These are phyloP conservation scores for Kuraishia ogatae DNA, from an alignment of 805 yeast species.

Conservation along the genomic window DNA sequence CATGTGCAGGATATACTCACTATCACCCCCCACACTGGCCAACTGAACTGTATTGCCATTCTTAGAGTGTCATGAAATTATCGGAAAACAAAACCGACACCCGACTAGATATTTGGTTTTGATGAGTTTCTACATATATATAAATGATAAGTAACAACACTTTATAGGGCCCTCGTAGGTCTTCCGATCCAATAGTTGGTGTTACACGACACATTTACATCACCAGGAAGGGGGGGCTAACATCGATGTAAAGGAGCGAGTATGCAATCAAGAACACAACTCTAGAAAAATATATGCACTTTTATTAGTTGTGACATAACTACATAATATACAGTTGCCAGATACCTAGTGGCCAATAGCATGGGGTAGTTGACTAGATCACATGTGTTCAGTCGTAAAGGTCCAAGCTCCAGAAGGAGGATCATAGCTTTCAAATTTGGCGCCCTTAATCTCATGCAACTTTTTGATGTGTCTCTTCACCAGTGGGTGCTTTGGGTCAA, in stretches of 20 bases:
- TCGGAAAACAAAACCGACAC: neutral
- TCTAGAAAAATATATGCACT: neutral
- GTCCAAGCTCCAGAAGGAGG: conserved; percentile 67
- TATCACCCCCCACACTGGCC: neutral
- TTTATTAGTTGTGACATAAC: neutral
- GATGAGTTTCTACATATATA: too few relatives aligned
- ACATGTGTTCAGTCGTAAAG: conserved; percentile 40
- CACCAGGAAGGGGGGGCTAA: neutral
- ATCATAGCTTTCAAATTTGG: conserved; percentile 70
- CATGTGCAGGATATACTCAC: neutral
- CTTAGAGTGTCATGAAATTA: neutral
- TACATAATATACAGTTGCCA: neutral
- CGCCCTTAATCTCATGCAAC: conserved; percentile 48
- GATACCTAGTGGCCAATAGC: neutral
- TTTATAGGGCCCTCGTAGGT: neutral
- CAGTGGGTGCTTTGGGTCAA: conserved; percentile 68
- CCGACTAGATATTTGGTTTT: too few relatives aligned
- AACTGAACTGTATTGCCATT: neutral
- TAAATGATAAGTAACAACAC: neutral
- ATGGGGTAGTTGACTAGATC: neutral
- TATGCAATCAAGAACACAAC: neutral
- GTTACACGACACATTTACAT: neutral
- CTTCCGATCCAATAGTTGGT: neutral
- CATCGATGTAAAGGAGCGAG: too few relatives aligned
- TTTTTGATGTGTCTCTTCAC: conserved; percentile 62